phyloP scores from a whole-genome alignment of 306 rosid species.

The Sophora flavescens region DNA sequence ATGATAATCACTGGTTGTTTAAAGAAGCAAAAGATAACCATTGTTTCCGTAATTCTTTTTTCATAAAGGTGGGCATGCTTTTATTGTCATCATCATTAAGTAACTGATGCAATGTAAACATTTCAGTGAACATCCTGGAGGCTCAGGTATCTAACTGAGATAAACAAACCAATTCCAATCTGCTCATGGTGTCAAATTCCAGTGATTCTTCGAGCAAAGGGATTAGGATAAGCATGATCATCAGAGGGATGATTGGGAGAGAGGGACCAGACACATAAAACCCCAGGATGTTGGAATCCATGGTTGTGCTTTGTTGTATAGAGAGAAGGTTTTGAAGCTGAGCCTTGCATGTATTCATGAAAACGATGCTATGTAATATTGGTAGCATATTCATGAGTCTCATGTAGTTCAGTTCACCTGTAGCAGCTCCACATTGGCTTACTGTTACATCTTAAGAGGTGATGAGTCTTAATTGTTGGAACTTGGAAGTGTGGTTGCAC shows the following conservation, averaged over 20 bases:
- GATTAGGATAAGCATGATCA: constrained; percentile 49
- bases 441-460: constrained; percentile 48
- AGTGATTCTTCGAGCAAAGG: constrained; percentile 61
- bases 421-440: constrained; percentile 47
- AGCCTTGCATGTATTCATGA: constrained; percentile 66
- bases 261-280: constrained; percentile 62
- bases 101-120: no score
- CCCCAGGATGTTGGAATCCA: constrained; percentile 50
- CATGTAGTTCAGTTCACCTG: constrained; percentile 53
- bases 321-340: constrained; percentile 72
- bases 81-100: no score
- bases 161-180: constrained; percentile 59
- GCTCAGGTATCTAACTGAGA: constrained; percentile 40
- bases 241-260: constrained; percentile 60
- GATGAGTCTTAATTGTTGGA: constrained; percentile 48
- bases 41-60: not conserved
- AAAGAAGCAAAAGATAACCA: not conserved
- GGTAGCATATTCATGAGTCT: constrained; percentile 60
- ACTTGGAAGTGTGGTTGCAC: constrained; percentile 58
- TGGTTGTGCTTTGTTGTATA: constrained; percentile 61
- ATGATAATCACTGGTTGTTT: no score
- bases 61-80: no score
- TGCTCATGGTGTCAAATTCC: constrained; percentile 60
- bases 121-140: no score
- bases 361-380: constrained; percentile 60